Evolutionary conservation across 768 basidiomycete genomes (phyloP), one percentile per base, ranked within the genome.

Genomic region (Pholiota microspora): DNA sequence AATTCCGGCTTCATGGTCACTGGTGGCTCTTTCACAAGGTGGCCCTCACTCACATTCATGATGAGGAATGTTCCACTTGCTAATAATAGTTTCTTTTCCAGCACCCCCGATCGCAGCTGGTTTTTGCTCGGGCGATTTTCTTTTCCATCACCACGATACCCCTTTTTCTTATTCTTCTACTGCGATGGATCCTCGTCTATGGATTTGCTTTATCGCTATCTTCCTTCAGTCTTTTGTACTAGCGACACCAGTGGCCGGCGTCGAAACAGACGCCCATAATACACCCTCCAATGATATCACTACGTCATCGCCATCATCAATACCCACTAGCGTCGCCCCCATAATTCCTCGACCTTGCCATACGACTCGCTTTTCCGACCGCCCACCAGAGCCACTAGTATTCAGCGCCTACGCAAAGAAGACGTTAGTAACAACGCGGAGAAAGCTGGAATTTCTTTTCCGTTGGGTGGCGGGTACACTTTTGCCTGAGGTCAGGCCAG

Each of bases 291-390:
- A 2, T 21, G 9, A 10, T 27, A 15, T 28, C n/a, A 38, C 36
- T 24, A 40, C 65, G 25, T 51, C 38, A 28, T 28, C 36, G 13
- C 24, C 34, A 16, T 25, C 32, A 2, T 24, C 50, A 4, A 38
- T 21, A 2, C 18, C 27, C 13, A 18, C 23, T 27, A 0, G 10
- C n/a, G n/a, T n/a, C n/a, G n/a, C 34, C 23, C 18, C 49, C 12
- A 34, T 32, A 25, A 9, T 42, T 21, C 32, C 21, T 18, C 31
- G 27, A 16, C 29, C 16, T 6, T 27, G 42, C 24, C 27, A 24
- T 18, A 24, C 44, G 31, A 53, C 52, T 7, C 52, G 52, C 34
- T 53, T 53, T 24, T 25, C 27, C 7, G 15, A 53, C 5, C 52
- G 52, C 29, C 24, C 34, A 24, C 45, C 52, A 8, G 18, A 9